Percentiles rank a stretch among this genome's conserved stretches.
phyloP scores from a whole-genome alignment of 2,329 filamentous ascomycete species.

The Teratosphaeria zuluensis region DNA sequence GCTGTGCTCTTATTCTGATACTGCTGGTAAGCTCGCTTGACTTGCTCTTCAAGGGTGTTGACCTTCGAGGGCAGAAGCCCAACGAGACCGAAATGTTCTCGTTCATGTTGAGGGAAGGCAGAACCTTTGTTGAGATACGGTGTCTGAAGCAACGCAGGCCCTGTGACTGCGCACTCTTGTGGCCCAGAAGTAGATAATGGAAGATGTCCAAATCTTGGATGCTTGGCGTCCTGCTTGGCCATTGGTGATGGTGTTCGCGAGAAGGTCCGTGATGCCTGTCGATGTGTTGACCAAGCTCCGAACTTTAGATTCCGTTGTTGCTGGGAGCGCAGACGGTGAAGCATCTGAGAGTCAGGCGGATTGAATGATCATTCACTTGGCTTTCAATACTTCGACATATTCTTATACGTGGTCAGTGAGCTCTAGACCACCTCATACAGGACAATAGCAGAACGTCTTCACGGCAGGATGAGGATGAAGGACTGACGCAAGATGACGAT shows the following conservation, averaged over 20 bases:
- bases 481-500: not conserved
- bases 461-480: not conserved
- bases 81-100: slow-evolving; percentile 57
- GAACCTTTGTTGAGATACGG: slow-evolving; percentile 77
- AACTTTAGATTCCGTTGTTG: not conserved
- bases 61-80: slow-evolving; percentile 64
- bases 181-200: slow-evolving; percentile 34
- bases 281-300: not conserved
- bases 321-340: not conserved
- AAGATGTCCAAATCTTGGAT: slow-evolving; percentile 17
- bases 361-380: not conserved
- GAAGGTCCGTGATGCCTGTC: not conserved
- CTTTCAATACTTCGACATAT: not conserved
- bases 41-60: slow-evolving; percentile 68
- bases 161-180: slow-evolving; percentile 30
- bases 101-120: slow-evolving; percentile 61
- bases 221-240: not conserved
- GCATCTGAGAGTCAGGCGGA: not conserved
- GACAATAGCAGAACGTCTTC: not conserved
- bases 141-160: slow-evolving; percentile 49
- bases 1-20: slow-evolving; percentile 54
- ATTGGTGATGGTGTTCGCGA: not conserved
- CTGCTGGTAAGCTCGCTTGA: slow-evolving; percentile 68
- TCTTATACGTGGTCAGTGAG: not conserved
- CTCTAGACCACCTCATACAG: not conserved